Evolutionary conservation across 2,329 filamentous ascomycete species (phyloP), one percentile per base, ranked within the genome.

Genomic region (Furcasterigmium furcatum): DNA sequence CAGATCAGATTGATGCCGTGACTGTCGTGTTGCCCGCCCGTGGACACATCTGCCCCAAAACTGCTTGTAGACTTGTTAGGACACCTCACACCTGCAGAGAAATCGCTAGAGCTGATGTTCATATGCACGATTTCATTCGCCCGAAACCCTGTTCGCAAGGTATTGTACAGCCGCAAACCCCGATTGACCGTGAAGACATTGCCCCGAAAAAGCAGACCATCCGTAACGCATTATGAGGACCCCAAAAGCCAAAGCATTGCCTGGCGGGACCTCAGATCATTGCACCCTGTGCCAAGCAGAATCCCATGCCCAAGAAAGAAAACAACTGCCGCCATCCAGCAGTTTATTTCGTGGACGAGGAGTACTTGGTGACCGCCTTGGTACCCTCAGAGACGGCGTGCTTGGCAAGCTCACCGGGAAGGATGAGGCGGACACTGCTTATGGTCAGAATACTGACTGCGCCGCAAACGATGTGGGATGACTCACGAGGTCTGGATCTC

Each of bases 321-420:
- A 43, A 43, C 34, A 34, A n/a, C 30, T 42, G 40, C 40, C 12
- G 12, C 80, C 79, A 81, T 74, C 64, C 60, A 71, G 66, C 52
- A 59, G 58, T 74, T 83, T 96, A 97, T 90, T 97, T 99, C 75
- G 91, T 94, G 67, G 92, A 96, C 50, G 92, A 96, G 60, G 92
- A 97, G 84, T 97, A 99, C 86, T 99, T 99, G 82, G 94, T 99
- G 61, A 99, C 94, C 48, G 94, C 94, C 89, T 99, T 99, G 72
- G 94, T 99, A 68, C 94, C 94, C 79, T 99, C 94, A 62, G 94
- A 99, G 41, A 99, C 94, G 59, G 94, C 94, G 77, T 99, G 94
- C 87, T 99, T 99, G 72, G 94, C 94, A 61, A 99, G 84, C 79
- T 99, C 94, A 77, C 94, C 94, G 39, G 94, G 94, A 45, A 99